Evolutionary conservation across 495 filamentous ascomycete species (phyloP), one percentile per base, ranked within the genome.

Genomic region (Talaromyces stipitatus): DNA sequence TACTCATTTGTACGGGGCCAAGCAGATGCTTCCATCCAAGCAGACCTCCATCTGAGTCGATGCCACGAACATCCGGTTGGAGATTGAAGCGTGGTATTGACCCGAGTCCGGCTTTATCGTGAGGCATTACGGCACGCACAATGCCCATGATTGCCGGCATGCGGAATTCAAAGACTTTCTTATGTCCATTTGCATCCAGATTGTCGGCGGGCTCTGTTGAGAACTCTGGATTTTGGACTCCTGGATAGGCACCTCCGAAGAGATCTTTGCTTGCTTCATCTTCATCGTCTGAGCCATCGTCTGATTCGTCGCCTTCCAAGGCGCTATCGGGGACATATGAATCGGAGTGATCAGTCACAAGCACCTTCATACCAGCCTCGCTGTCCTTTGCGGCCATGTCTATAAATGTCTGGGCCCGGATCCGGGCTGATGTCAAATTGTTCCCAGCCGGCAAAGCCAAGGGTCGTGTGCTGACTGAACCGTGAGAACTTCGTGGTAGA

Each of bases 371-470:
- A 16, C 74, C 74, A 1, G 63, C 63, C 59, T 77, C 74, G 1
- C 68, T 71, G 50, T 76, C 72, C 56, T 73, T 77, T 11, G 66
- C 65, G 3, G 75, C 75, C 69, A 75, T 77, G 43, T 78, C 75
- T 41, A 78, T 78, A 45, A 76, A 76, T 0, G 73, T 77, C 51
- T 78, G 75, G 1, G 75, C 74, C 18, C 75, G 72, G 28, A 78
- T 77, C 4, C 75, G 74, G 5, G 75, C 69, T 12, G 73, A 76
- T 3, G 73, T 77, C 57, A 78, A 50, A 41, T 77, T 76, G 50
- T 77, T 78, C 2, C 74, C 74, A 7, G 66, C 69, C 2, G 75
- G 75, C 20, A 78, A 60, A 5, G 73, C 75, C 50, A 72, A 66
- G 2, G 73, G 73, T 16, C 73, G 66, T 14, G 67, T 73, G 24